phyloP scores from a whole-genome alignment of 1,139 yeast species.

The Spathaspora sp. region DNA sequence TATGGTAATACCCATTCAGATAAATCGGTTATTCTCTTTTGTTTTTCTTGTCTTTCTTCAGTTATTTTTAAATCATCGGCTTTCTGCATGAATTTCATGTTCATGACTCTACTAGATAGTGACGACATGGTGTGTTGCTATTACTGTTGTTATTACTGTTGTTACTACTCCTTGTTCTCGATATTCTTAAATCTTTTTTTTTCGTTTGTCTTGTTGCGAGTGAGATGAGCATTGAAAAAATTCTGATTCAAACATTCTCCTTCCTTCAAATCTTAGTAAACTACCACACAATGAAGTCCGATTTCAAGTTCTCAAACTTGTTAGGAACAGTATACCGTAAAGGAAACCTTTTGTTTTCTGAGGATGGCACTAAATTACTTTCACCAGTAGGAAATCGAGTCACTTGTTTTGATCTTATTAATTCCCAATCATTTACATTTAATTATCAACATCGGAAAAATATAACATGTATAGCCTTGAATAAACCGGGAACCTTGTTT shows the following conservation, averaged over 20 bases:
- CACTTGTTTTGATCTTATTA: slow-evolving; percentile 79
- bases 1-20: slow-evolving; percentile 63
- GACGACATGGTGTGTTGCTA: slow-evolving; percentile 29
- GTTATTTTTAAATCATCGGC: slow-evolving; percentile 24
- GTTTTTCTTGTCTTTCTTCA: slow-evolving; percentile 26
- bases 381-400: slow-evolving; percentile 97
- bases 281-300: slow-evolving; percentile 39
- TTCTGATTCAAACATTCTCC: background rate
- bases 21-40: slow-evolving; percentile 46
- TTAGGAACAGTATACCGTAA: slow-evolving; percentile 93
- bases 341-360: slow-evolving; percentile 85
- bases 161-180: background rate
- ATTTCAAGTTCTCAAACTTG: slow-evolving; percentile 71
- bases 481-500: slow-evolving; percentile 76
- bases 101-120: slow-evolving; percentile 64
- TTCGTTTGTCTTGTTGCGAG: slow-evolving; percentile 2
- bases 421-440: slow-evolving; percentile 85
- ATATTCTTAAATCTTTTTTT: background rate
- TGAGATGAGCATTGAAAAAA: slow-evolving; percentile 2
- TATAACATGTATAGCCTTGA: slow-evolving; percentile 75
- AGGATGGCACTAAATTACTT: slow-evolving; percentile 79
- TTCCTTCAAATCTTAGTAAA: background rate
- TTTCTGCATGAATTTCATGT: slow-evolving; percentile 64
- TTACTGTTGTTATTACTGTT: slow-evolving; percentile 1
- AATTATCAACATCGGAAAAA: slow-evolving; percentile 91